Evolutionary conservation across 73 alveolate genomes (phyloP).

Genomic region (Effrenium voratum): DNA sequence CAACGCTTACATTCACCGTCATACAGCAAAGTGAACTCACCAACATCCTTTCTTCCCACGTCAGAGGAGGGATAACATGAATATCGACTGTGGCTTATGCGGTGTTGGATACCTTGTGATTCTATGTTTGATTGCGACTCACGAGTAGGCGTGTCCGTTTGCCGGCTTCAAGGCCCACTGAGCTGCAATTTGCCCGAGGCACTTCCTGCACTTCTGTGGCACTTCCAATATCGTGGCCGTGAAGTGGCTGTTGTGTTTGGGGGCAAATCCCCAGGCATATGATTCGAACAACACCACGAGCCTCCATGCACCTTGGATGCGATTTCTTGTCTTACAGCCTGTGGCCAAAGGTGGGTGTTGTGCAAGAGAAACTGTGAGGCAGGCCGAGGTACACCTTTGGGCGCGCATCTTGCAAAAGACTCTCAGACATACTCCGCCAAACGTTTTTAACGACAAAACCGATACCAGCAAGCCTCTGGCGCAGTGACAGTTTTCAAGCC

Average conservation of each 20-base stretch:
- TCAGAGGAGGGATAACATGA: too few species aligned
- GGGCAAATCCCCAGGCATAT: constrained; percentile 29
- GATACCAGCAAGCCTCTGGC: too few species aligned
- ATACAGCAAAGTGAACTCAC: not conserved
- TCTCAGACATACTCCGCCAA: too few species aligned
- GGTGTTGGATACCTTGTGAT: not conserved
- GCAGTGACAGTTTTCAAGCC: too few species aligned
- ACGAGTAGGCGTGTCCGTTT: not conserved
- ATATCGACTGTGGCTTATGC: not conserved
- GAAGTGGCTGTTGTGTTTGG: constrained; percentile 56
- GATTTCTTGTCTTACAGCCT: too few species aligned
- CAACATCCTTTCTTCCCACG: not conserved
- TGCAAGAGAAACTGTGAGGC: too few species aligned
- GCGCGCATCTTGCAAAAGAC: too few species aligned
- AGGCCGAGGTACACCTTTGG: too few species aligned
- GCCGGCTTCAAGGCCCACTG: not conserved
- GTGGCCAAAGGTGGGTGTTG: too few species aligned
- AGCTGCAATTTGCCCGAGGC: not conserved
- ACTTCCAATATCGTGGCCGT: constrained; percentile 64
- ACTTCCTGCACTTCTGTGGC: constrained; percentile 66
- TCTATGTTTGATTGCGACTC: not conserved
- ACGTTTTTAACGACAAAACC: too few species aligned
- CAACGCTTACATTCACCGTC: not conserved
- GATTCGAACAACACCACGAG: constrained; percentile 83
- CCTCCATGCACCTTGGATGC: constrained; percentile 21